Base-by-base conservation (phyloP, 768 basidiomycete genomes). In the Auriscalpium vulgare region DNA sequence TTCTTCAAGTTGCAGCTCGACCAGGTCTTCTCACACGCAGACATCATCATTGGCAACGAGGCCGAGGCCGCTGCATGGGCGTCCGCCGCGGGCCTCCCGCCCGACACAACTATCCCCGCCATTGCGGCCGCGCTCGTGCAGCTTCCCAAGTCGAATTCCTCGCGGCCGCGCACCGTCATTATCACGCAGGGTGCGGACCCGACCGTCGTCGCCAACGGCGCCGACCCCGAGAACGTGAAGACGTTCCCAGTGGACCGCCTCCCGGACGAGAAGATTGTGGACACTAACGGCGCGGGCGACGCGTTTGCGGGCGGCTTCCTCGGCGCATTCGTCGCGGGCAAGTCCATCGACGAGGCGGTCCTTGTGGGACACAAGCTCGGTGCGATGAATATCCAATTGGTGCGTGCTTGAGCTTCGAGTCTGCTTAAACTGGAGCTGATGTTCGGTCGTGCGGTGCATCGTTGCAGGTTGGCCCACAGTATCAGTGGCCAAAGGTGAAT, bases 201-300 rank as follows among this genome's bases (percentile, higher is more conserved):
- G 49, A 98, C 97, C 16, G 67, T 91, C 36, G 75, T 93, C 52
- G 91, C 93, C 34, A 75, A 79, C 11, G 78, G 84, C 8, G 74
- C 72, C 45, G 75, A 79, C 11, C 74, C 79, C 2, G 79, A 83
- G 17, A 73, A 71, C 50, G 75, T 80, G 37, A 82, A 84, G 72
- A 64, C 74, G 14, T 87, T 75, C 70, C 56, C 74, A 4, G 91
- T 95, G 50, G 67, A 74, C 52, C 72, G 77, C 40, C 73, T 95
- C 56, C 63, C 66, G 47, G 76, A 78, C 53, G 78, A 75, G 43
- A 64, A 85, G 69, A 94, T 97, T 62, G 87, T 97, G 56, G 97
- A 99, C 69, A 98, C 97, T 49, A 99, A 99, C 71, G 97, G 91
- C 51, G 97, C 97, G 19, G 97, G 97, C 45, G 95, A 99, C 69